These are phyloP conservation scores for Saturnispora kantuleensis DNA, from an alignment of 805 yeast genomes.

Conservation along the genomic window DNA sequence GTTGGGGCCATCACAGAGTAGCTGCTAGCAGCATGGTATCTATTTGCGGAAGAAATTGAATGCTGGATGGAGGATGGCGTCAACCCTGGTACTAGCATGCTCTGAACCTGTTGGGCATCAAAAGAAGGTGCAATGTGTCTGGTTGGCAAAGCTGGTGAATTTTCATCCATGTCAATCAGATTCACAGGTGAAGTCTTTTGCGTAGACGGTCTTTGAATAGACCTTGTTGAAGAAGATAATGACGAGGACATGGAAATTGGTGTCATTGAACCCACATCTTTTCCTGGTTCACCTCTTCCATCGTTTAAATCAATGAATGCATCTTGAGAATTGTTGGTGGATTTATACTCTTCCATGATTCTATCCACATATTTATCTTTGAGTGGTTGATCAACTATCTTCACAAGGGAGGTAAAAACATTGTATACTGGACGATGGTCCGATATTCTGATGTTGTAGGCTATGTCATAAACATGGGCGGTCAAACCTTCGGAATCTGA, in stretches of 20 bases:
- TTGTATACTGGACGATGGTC: constrained; percentile 94
- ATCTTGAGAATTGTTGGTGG: constrained; percentile 13
- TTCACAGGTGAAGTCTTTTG: constrained; percentile 8
- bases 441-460: constrained; percentile 50
- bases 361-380: constrained; percentile 47
- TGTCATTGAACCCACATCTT: constrained; percentile 9
- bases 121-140: constrained; percentile 20
- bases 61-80: constrained; percentile 14
- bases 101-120: constrained; percentile 14
- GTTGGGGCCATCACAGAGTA: constrained; percentile 25
- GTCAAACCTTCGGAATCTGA: constrained; percentile 42
- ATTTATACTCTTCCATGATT: constrained; percentile 50
- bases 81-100: constrained; percentile 19
- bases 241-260: constrained; percentile 16
- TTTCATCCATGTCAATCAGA: constrained; percentile 18
- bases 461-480: constrained; percentile 62
- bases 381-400: constrained; percentile 54
- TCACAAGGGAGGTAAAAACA: constrained; percentile 56
- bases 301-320: constrained; percentile 25
- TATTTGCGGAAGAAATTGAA: constrained; percentile 8
- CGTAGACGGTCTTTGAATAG: constrained; percentile 8
- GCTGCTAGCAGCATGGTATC: not conserved
- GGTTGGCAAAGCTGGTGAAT: constrained; percentile 12
- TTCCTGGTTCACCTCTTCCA: constrained; percentile 7
- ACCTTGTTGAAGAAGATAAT: constrained; percentile 6